phyloP scores from a whole-genome alignment of 306 rosid species.

The Citrullus amarus region DNA sequence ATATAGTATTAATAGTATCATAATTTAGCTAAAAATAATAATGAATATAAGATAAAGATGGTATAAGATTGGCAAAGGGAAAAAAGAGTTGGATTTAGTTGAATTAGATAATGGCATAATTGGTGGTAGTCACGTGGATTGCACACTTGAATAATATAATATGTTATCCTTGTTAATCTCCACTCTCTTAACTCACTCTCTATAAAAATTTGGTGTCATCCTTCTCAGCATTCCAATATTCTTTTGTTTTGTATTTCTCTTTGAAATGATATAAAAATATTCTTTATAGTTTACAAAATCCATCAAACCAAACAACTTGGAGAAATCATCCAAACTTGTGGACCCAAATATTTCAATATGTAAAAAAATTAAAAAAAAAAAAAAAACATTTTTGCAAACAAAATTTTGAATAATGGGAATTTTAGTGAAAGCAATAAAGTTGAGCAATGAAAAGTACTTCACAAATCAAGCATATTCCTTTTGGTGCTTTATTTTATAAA shows the following conservation, averaged over 20 bases:
- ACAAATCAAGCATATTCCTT: background rate
- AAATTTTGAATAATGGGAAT: background rate
- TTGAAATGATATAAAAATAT: conserved; percentile 2
- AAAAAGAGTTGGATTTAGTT: conserved; percentile 1
- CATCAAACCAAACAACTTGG: conserved; percentile 2
- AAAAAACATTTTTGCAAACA: background rate
- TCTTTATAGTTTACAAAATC: background rate
- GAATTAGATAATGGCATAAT: conserved; percentile 18
- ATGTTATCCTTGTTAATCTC: conserved; percentile 24
- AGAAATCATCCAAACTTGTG: background rate
- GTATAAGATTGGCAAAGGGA: background rate
- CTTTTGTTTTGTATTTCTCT: background rate
- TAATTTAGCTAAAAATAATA: background rate
- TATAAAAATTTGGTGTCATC: conserved; percentile 38
- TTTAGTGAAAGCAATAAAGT: background rate
- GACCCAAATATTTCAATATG: background rate
- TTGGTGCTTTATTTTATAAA: background rate
- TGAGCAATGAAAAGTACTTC: conserved; percentile 1
- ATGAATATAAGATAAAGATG: background rate
- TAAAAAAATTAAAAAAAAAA: background rate
- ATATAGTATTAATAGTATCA: background rate
- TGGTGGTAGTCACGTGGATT: conserved; percentile 63
- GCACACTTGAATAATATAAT: conserved; percentile 47
- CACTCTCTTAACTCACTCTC: conserved; percentile 14
- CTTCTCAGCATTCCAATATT: conserved; percentile 57